These are phyloP conservation scores for Aspergillus proliferans DNA, from an alignment of 2,329 filamentous ascomycete genomes.

Conservation along the genomic window DNA sequence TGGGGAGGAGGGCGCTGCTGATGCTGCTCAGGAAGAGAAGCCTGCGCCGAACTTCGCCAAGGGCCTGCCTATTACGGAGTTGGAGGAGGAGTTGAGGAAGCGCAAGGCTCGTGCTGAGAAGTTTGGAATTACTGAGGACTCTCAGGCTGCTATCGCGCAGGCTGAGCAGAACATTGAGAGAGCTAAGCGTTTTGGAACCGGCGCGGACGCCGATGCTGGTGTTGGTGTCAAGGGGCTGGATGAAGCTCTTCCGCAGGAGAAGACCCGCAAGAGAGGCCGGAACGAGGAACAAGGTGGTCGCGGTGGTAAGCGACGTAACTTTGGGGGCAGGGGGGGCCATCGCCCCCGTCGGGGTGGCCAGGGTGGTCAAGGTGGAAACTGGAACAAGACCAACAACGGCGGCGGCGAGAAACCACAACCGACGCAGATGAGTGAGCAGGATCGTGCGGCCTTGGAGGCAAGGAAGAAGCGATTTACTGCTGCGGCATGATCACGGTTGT, in stretches of 20 bases:
- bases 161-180: slow-evolving; percentile 41
- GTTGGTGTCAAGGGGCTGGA: slow-evolving; percentile 39
- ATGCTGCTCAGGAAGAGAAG: slow-evolving; percentile 22
- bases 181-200: slow-evolving; percentile 42
- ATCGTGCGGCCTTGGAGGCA: slow-evolving; percentile 39
- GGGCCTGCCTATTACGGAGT: slow-evolving; percentile 37
- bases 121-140: slow-evolving; percentile 41
- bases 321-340: slow-evolving; percentile 26
- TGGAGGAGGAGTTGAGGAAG: slow-evolving; percentile 43
- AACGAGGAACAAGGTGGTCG: slow-evolving; percentile 33
- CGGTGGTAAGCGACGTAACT: slow-evolving; percentile 38
- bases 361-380: slow-evolving; percentile 9
- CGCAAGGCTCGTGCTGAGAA: slow-evolving; percentile 45
- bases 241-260: slow-evolving; percentile 39
- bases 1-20: slow-evolving; percentile 9
- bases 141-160: slow-evolving; percentile 33
- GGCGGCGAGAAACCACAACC: slow-evolving; percentile 5
- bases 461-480: slow-evolving; percentile 43
- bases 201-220: slow-evolving; percentile 12
- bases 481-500: slow-evolving; percentile 16
- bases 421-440: slow-evolving; percentile 33
- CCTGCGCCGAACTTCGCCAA: slow-evolving; percentile 35
- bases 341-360: slow-evolving; percentile 15
- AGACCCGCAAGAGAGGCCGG: slow-evolving; percentile 36
- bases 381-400: slow-evolving; percentile 16